phyloP scores from a whole-genome alignment of 495 filamentous ascomycete species.

The Penicillium herquei region DNA sequence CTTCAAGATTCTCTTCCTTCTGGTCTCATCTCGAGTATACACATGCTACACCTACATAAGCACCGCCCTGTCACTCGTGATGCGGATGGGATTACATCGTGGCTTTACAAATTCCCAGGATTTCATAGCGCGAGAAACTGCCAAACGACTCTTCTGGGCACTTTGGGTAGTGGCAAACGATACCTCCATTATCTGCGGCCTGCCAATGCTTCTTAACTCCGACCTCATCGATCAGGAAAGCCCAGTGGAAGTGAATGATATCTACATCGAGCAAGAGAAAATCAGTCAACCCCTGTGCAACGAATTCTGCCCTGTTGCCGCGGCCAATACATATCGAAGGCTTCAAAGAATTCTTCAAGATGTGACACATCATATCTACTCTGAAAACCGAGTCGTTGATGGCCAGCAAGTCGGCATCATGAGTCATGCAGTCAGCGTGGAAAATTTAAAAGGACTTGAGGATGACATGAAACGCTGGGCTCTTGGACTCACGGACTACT shows the following conservation, averaged over 20 bases:
- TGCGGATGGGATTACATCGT: neutral
- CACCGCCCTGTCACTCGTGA: neutral
- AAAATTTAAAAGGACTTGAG: neutral
- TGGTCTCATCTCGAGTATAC: neutral
- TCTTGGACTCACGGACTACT: neutral
- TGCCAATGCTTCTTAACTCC: neutral
- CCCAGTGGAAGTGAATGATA: neutral
- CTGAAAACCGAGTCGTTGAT: neutral
- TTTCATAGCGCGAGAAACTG: neutral
- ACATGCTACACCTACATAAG: neutral
- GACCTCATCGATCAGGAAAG: neutral
- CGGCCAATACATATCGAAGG: neutral
- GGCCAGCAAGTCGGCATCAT: neutral
- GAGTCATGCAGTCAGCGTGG: neutral
- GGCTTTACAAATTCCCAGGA: neutral
- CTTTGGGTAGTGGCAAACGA: neutral
- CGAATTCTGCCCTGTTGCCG: neutral
- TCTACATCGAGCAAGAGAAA: neutral
- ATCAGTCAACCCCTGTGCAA: neutral
- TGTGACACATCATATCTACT: neutral
- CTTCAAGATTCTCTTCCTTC: neutral
- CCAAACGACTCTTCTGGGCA: neutral
- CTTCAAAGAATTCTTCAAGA: neutral
- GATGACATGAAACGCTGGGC: neutral
- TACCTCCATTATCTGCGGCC: neutral